Evolutionary conservation across 352 stramenopile genomes (phyloP), one percentile per base, ranked within the genome.

Genomic region (Lagenidium giganteum): DNA sequence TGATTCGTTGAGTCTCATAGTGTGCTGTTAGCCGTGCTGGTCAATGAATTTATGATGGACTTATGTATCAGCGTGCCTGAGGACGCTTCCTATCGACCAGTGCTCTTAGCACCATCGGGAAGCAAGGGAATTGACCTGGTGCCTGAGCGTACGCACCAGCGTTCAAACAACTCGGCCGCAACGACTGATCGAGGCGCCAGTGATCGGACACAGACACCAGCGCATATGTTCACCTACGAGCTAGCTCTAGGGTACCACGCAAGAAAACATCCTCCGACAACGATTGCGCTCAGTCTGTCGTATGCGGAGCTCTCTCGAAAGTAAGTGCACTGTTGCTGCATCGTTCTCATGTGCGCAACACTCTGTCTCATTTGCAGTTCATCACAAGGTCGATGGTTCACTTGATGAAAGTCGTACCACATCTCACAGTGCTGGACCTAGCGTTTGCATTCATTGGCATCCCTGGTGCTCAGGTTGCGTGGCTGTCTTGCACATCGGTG

Each of bases 381-480:
- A 33, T 8, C 28, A 29, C 42, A 17, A 64, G 61, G 26, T 33
- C 46, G 38, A 33, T 59, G 33, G 47, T 76, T 20, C 43, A 67
- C 16, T 40, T 51, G 8, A 65, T 71, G 43, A 66, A 61, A 40
- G 37, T 63, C 26, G 47, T 43, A 0, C 57, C 61, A 20, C 36
- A 54, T 0, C 31, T 71, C 3, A 48, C 40, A 13, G 25, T 25
- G 13, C 25, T 77, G 21, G 66, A 77, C 23, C 44, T 78, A 12
- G 69, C 66, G n/a, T 73, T 69, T 32, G 60, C 59, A 13, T 67
- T 71, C 31, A 54, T 64, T 21, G 60, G 63, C 9, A 67, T 68
- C 35, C 36, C 51, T 3, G 48, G 52, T 0, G 51, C 61, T 3
- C 58, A 68, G 37, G n/a, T n/a, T n/a, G 28, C 14, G 28, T 9